These are phyloP conservation scores for Backusella liffmaniae DNA, from an alignment of 192 early-diverging fungal species.

Conservation along the genomic window DNA sequence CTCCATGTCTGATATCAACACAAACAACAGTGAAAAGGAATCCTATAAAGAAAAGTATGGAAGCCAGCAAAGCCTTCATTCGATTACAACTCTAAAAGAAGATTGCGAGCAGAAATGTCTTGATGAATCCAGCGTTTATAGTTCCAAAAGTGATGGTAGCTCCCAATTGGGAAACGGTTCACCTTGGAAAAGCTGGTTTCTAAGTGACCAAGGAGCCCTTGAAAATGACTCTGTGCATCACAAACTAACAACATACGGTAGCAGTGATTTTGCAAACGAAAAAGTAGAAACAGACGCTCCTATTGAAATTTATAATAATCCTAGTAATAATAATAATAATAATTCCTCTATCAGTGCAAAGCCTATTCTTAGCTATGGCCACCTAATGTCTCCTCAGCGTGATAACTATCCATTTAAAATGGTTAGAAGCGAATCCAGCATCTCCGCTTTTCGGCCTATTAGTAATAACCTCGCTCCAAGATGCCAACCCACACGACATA, in stretches of 20 bases:
- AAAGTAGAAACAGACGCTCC: slow-evolving; percentile 5
- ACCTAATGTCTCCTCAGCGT: neutral
- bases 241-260: neutral
- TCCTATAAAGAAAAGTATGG: neutral
- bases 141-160: neutral
- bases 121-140: neutral
- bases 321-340: neutral
- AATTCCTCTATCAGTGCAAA: neutral
- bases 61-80: neutral
- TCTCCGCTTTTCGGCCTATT: slow-evolving; percentile 30
- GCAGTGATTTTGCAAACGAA: slow-evolving; percentile 1
- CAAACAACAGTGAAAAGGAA: neutral
- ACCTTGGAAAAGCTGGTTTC: slow-evolving; percentile 10
- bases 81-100: neutral
- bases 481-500: neutral
- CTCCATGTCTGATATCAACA: slow-evolving; percentile 1
- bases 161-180: neutral
- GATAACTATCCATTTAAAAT: neutral
- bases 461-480: slow-evolving; percentile 29
- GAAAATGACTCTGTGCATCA: neutral
- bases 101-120: neutral
- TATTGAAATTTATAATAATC: neutral
- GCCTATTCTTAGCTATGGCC: neutral
- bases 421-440: slow-evolving; percentile 25
- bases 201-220: neutral